phyloP scores from a whole-genome alignment of 352 stramenopile genomes.

The Phytophthora sp. region DNA sequence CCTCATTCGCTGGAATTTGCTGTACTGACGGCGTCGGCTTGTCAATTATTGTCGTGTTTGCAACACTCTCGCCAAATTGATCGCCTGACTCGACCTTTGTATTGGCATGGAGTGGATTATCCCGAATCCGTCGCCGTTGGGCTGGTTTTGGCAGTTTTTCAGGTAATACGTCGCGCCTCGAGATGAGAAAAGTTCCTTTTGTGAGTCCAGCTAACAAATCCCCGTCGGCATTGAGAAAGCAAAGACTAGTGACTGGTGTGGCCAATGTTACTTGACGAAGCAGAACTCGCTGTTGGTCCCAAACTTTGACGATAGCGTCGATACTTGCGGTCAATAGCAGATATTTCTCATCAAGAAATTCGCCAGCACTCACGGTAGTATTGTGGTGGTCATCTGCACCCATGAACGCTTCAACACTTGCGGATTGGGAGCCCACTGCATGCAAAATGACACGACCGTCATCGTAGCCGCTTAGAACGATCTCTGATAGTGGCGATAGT shows the following conservation, averaged over 20 bases:
- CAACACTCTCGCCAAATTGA: neutral
- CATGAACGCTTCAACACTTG: slow-evolving; percentile 44
- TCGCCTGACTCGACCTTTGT: slow-evolving; percentile 4
- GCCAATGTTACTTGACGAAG: slow-evolving; percentile 65
- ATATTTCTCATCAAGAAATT: slow-evolving; percentile 66
- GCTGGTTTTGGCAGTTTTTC: slow-evolving; percentile 45
- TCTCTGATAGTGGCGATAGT: slow-evolving; percentile 56
- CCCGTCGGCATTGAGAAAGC: slow-evolving; percentile 69
- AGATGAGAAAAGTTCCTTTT: slow-evolving; percentile 64
- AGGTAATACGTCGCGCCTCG: slow-evolving; percentile 61
- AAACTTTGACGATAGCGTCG: slow-evolving; percentile 77
- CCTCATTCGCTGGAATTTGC: neutral
- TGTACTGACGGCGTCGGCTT: slow-evolving; percentile 1
- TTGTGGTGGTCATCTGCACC: slow-evolving; percentile 54
- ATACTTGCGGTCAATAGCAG: slow-evolving; percentile 68
- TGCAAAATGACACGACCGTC: slow-evolving; percentile 64
- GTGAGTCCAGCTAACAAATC: slow-evolving; percentile 63
- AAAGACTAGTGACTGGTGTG: slow-evolving; percentile 63
- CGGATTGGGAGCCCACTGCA: slow-evolving; percentile 43
- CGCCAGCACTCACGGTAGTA: slow-evolving; percentile 62
- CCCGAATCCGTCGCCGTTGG: slow-evolving; percentile 11
- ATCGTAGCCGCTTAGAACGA: slow-evolving; percentile 67
- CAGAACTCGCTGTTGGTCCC: slow-evolving; percentile 64
- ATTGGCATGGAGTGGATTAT: slow-evolving; percentile 1
- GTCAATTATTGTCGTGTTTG: neutral